Percentiles rank a stretch among this genome's conserved stretches.
These are phyloP conservation scores for Aquilaria malaccensis DNA, from an alignment of 345 rosid species.

Conservation along the genomic window DNA sequence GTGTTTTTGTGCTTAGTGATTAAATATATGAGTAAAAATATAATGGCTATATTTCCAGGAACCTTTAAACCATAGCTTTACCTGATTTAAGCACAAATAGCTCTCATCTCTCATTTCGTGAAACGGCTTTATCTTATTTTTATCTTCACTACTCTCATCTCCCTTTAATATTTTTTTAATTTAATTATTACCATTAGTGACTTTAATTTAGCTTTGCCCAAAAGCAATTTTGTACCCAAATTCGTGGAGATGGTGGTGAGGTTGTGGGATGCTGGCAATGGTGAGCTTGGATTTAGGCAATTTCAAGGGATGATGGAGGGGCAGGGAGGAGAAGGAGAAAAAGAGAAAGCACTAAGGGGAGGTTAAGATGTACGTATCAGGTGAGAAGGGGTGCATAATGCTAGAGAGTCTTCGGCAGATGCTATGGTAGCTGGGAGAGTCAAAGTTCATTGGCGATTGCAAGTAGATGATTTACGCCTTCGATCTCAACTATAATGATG, in stretches of 20 bases:
- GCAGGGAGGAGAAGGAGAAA: constrained; percentile 24
- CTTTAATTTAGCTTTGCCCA: neutral
- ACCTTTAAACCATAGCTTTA: no score
- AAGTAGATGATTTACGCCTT: constrained; percentile 40
- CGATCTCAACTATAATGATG: constrained; percentile 48
- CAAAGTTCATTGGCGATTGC: constrained; percentile 34
- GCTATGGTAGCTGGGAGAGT: constrained; percentile 36
- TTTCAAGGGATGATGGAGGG: constrained; percentile 32
- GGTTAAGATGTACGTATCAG: constrained; percentile 35
- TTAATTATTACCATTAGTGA: no score
- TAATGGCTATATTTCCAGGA: no score
- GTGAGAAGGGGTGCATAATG: constrained; percentile 35
- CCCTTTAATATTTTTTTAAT: no score
- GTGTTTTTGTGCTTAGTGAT: no score
- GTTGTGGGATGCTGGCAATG: constrained; percentile 35
- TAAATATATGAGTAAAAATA: no score
- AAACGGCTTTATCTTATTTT: no score
- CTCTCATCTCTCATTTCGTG: no score
- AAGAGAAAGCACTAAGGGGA: constrained; percentile 28
- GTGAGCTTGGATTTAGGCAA: constrained; percentile 34
- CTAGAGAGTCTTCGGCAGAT: constrained; percentile 35
- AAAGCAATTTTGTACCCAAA: neutral
- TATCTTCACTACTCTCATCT: no score
- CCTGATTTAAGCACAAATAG: no score
- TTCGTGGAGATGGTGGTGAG: constrained; percentile 25